A percentile compares a stretch with the other conserved stretches of the same genome.
phyloP scores from a whole-genome alignment of 345 rosid species.

The Aethionema arabicum region DNA sequence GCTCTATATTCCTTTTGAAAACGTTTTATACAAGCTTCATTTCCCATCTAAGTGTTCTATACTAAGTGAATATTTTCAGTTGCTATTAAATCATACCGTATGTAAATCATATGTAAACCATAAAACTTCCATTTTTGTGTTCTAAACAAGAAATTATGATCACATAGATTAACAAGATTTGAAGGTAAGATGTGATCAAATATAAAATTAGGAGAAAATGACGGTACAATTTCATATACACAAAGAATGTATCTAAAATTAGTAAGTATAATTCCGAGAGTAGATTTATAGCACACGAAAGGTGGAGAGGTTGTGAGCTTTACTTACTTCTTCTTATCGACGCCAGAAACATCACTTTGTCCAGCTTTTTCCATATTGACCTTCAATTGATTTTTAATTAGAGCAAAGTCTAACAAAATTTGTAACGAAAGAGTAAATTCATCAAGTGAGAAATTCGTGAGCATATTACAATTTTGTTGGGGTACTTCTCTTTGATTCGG shows the following conservation, averaged over 20 bases:
- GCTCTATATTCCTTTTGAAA: no score
- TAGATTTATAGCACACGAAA: neutral
- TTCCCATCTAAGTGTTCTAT: no score
- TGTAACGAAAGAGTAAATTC: neutral
- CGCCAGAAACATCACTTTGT: conserved; percentile 85
- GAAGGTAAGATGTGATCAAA: no score
- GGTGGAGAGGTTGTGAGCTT: neutral
- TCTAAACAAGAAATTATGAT: neutral
- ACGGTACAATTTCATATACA: no score
- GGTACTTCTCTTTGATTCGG: conserved; percentile 83
- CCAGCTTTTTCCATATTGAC: conserved; percentile 92
- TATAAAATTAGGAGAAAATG: no score
- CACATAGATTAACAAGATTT: neutral
- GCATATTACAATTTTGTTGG: conserved; percentile 84
- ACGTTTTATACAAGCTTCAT: no score
- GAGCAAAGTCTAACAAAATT: conserved; percentile 17
- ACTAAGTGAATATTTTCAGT: no score
- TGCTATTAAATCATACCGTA: no score
- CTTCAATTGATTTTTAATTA: conserved; percentile 40
- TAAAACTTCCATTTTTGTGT: no score
- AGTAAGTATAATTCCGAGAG: neutral
- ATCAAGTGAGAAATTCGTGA: neutral
- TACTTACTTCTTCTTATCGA: conserved; percentile 94
- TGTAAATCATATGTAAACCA: no score
- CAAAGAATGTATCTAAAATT: neutral